Base-by-base conservation (phyloP, 129 eudicot species). In the Arctium lappa region DNA sequence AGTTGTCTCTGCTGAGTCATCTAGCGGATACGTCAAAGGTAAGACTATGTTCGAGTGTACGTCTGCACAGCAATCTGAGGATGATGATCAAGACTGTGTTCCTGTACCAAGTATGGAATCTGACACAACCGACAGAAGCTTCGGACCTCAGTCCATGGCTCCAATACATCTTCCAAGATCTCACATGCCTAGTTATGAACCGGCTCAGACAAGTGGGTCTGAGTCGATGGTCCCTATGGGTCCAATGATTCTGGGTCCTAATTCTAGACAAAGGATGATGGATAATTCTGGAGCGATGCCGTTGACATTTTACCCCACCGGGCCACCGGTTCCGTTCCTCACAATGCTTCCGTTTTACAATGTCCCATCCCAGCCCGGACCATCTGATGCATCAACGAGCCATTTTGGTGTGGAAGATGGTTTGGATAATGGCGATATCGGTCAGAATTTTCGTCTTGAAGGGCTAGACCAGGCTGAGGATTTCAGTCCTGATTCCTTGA, bases 321-420 rank as follows among this genome's bases (percentile, higher is more conserved):
- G 98, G 27, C 98, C 98, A n/a, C 98, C 98, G 40, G 93, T 95
- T 76, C 98, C 97, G 8, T 95, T 95, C 72, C 46, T 95, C 53
- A 89, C 98, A 31, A 92, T 94, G 98, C 96, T 94, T 75, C 94
- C 92, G 0, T 80, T 91, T 0, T 86, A 87, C 77, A 85, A 91
- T 29, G 77, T 85, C 38, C 92, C 91, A 36, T 87, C 92, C 73
- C 94, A 88, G 60, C 66, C 89, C 3, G 86, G 91, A 69, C 79
- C 77, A 48, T 79, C 97, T 50, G 96, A 89, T 56, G 63, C 89
- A 83, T 89, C 97, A 70, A 85, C 82, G 16, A 87, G 83, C 79
- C 89, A 83, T 77, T 78, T 89, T 76, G 84, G 90, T 72, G 89
- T 70, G 31, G 93, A 88, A 9, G 92, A 86, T 46, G 79, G 78